Base-by-base conservation (phyloP, 768 basidiomycete genomes). In the Leucocoprinus birnbaumii region DNA sequence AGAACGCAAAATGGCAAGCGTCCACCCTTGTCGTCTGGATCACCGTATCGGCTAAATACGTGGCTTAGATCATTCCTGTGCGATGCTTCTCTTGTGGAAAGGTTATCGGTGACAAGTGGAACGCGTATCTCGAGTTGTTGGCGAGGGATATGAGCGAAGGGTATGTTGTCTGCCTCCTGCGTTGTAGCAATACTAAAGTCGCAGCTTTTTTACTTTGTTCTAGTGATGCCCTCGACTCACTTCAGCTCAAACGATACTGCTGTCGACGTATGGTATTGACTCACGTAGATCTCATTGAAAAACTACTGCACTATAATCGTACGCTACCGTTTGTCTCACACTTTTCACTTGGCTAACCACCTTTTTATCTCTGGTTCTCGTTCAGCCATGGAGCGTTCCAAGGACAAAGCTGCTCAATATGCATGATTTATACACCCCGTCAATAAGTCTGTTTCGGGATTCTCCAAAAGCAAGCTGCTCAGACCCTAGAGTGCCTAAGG, bases 41-140 rank as follows among this genome's bases (percentile, higher is more conserved):
- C 26, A n/a, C 21, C 24, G 16, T 16, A 16, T 46, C 1, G n/a
- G 25, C 45, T 16, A 13, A 26, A 1, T 10, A 2, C n/a, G 25
- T 5, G 24, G 21, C 31, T 7, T 63, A 96, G 95, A 98, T 98
- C 58, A 96, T 97, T 60, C 94, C 95, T 44, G 91, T 98, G 7
- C 85, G 95, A 41, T 96, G 94, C 62, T 97, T 97, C 66, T 93
- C 94, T 14, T 96, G 94, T 65, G 96, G 96, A 43, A 98, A 98
- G 71, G 94, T 98, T 58, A 87, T 98, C 40, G 94, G 96, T 46
- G 93, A 98, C 76, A 91, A 97, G 61, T 98, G 96, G 95, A 87
- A 83, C 55, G 80, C 81, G 19, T 98, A 97, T 69, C 73, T 97
- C 35, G 85, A 88, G 63, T 73, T 95, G 41, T 75, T 97, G 57